These are phyloP conservation scores for Laguncularia racemosa DNA, from an alignment of 345 rosid genomes.

Conservation along the genomic window DNA sequence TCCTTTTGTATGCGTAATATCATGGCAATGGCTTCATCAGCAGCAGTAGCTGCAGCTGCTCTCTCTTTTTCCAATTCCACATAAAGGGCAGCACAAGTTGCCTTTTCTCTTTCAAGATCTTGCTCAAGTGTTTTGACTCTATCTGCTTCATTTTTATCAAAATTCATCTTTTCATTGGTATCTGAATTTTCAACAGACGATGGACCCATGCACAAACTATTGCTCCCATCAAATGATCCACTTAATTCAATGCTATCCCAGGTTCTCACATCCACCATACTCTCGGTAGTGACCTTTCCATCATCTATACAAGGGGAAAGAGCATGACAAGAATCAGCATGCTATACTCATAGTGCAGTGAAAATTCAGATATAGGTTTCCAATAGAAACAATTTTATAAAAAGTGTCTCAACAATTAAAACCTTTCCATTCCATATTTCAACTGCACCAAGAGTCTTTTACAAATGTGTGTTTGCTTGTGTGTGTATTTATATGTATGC, in stretches of 20 bases:
- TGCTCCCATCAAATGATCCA: slow-evolving; percentile 19
- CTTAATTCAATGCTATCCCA: slow-evolving; percentile 17
- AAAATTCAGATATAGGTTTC: no score
- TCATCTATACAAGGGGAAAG: slow-evolving; percentile 18
- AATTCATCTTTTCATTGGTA: slow-evolving; percentile 8
- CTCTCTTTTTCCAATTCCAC: slow-evolving; percentile 79
- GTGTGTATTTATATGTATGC: no score
- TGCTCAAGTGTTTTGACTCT: slow-evolving; percentile 37
- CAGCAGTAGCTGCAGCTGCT: slow-evolving; percentile 71
- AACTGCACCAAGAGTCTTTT: no score
- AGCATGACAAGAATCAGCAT: slow-evolving; percentile 13
- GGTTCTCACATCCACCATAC: slow-evolving; percentile 13
- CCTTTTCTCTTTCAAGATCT: slow-evolving; percentile 47
- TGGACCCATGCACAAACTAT: slow-evolving; percentile 12
- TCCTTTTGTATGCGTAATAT: slow-evolving; percentile 71
- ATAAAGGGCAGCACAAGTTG: slow-evolving; percentile 34
- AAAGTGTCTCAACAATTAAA: no score
- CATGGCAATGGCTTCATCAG: slow-evolving; percentile 97
- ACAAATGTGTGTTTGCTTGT: no score
- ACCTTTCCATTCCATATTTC: no score
- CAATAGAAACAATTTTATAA: no score
- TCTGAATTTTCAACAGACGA: slow-evolving; percentile 16
- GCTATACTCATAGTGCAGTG: background rate
- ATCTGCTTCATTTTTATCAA: slow-evolving; percentile 16
- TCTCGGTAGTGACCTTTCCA: slow-evolving; percentile 16